phyloP scores from a whole-genome alignment of 495 filamentous ascomycete species.

The Amphirosellinia nigrospora region DNA sequence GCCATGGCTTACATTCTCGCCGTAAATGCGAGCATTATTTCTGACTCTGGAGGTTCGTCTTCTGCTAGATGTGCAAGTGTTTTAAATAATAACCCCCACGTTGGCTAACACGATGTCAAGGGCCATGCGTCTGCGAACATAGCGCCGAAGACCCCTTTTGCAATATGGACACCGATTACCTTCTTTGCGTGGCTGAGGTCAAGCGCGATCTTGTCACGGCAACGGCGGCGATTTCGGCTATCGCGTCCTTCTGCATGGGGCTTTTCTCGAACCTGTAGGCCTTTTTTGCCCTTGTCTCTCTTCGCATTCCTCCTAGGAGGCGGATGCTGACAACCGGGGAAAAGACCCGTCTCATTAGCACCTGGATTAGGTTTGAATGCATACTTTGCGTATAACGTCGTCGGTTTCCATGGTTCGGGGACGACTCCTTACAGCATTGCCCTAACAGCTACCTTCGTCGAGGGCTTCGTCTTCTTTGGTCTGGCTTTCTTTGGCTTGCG shows the following conservation, averaged over 20 bases:
- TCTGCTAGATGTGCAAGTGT: not conserved
- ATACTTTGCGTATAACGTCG: slow-evolving; percentile 83
- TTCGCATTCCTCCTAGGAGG: not conserved
- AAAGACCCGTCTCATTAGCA: slow-evolving; percentile 74
- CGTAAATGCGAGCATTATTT: slow-evolving; percentile 73
- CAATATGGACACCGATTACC: slow-evolving; percentile 60
- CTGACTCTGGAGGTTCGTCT: slow-evolving; percentile 51
- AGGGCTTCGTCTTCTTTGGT: slow-evolving; percentile 74
- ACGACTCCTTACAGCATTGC: slow-evolving; percentile 71
- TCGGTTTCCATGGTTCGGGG: slow-evolving; percentile 72
- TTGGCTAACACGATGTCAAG: slow-evolving; percentile 38
- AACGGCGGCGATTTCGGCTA: slow-evolving; percentile 76
- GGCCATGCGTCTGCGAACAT: slow-evolving; percentile 73
- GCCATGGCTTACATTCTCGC: slow-evolving; percentile 82
- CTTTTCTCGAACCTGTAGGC: slow-evolving; percentile 65
- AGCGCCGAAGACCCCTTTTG: slow-evolving; percentile 57
- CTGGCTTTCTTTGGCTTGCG: slow-evolving; percentile 77
- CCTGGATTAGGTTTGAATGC: slow-evolving; percentile 87
- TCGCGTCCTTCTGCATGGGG: slow-evolving; percentile 76
- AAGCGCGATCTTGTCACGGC: slow-evolving; percentile 80
- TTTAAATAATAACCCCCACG: not conserved
- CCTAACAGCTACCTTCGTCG: slow-evolving; percentile 81
- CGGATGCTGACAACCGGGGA: slow-evolving; percentile 11
- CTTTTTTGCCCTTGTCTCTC: not conserved
- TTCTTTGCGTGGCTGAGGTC: slow-evolving; percentile 61